A percentile compares a stretch with the other conserved stretches of the same genome.
phyloP scores from a whole-genome alignment of 176 grass and related monocot genomes.

The Puya raimondii region DNA sequence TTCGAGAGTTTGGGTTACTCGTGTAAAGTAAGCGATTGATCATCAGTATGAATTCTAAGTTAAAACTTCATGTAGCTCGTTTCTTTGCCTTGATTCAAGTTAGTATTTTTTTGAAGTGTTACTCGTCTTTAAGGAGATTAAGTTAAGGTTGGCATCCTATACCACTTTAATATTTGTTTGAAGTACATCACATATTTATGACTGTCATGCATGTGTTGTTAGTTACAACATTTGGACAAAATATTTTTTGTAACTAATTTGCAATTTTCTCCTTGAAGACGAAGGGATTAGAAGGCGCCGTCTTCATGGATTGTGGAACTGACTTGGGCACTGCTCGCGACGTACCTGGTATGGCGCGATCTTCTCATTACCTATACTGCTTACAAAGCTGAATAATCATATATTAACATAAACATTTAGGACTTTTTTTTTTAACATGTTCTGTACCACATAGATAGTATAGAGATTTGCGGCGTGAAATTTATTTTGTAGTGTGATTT shows the following conservation, averaged over 20 bases:
- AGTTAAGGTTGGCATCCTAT: too few relatives aligned
- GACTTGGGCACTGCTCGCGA: conserved; percentile 78
- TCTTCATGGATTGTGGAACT: conserved; percentile 90
- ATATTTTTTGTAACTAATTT: conserved; percentile 20
- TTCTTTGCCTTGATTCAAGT: neutral
- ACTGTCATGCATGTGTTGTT: neutral
- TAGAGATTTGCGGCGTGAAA: too few relatives aligned
- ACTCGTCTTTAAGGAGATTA: too few relatives aligned
- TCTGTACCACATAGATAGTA: too few relatives aligned
- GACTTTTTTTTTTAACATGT: conserved; percentile 3
- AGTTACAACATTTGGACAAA: neutral
- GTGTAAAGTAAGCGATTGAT: neutral
- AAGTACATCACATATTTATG: neutral
- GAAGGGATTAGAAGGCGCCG: conserved; percentile 62
- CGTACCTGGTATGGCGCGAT: conserved; percentile 58
- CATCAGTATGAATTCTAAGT: neutral
- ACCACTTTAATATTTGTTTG: too few relatives aligned
- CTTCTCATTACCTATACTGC: neutral
- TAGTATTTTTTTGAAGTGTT: too few relatives aligned
- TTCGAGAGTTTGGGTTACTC: neutral
- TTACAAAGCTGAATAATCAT: neutral
- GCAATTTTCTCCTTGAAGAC: conserved; percentile 48
- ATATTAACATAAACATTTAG: conserved; percentile 1
- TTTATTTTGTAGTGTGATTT: too few relatives aligned
- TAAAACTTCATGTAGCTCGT: neutral